A percentile compares a stretch with the other conserved stretches of the same genome.
Conservation (phyloP, 139 green algal genomes). For the Coelastrella sp. region DNA sequence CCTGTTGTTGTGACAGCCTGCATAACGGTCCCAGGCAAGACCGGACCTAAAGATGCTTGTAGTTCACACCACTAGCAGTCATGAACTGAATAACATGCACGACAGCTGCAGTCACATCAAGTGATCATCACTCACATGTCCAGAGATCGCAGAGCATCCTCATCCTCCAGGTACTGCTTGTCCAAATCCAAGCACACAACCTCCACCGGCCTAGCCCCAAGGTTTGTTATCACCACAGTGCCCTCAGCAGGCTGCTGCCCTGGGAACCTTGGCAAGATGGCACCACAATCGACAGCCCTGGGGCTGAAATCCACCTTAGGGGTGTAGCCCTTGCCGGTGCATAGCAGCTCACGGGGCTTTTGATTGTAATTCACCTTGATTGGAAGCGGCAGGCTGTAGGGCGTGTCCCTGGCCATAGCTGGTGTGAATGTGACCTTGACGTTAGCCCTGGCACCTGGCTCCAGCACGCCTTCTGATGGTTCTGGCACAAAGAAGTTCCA, state of each 20-base stretch:
- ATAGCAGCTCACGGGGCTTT: slow-evolving; percentile 51
- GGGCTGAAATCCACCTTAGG: slow-evolving; percentile 65
- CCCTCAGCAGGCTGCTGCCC: slow-evolving; percentile 63
- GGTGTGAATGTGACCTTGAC: slow-evolving; percentile 76
- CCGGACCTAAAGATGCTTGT: too few species aligned
- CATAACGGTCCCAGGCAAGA: too few species aligned
- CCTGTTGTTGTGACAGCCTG: too few species aligned
- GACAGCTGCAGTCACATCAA: background rate
- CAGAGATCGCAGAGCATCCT: slow-evolving; percentile 69
- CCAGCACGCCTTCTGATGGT: slow-evolving; percentile 61
- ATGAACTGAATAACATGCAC: too few species aligned
- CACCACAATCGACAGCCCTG: slow-evolving; percentile 67
- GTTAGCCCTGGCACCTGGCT: slow-evolving; percentile 63
- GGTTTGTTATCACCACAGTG: slow-evolving; percentile 69
- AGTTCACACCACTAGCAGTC: too few species aligned
- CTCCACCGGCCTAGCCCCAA: slow-evolving; percentile 66
- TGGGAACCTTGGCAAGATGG: slow-evolving; percentile 75
- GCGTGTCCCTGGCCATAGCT: slow-evolving; percentile 31
- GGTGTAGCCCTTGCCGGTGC: slow-evolving; percentile 59
- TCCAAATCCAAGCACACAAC: slow-evolving; percentile 85
- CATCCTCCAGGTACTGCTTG: slow-evolving; percentile 73
- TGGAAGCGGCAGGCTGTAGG: slow-evolving; percentile 63
- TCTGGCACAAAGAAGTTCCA: slow-evolving; percentile 72
- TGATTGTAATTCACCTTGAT: slow-evolving; percentile 74
- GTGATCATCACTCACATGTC: slow-evolving; percentile 46